phyloP scores from a whole-genome alignment of 495 filamentous ascomycete genomes.

The Penicillium ochrochloron region DNA sequence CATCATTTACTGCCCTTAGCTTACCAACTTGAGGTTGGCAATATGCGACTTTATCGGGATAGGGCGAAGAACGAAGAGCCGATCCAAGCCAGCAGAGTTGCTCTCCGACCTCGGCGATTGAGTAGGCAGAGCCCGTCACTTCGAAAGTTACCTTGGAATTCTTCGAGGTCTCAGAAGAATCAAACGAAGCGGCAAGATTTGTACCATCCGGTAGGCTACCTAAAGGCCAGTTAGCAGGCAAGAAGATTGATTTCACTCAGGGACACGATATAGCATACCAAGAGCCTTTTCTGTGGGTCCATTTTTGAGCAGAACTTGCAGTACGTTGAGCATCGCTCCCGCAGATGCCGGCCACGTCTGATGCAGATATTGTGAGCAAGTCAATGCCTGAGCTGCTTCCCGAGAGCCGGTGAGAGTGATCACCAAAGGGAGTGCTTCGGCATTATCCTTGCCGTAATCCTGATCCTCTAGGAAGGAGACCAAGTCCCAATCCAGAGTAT shows the following conservation, averaged over 20 bases:
- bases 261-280: not conserved
- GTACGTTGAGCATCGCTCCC: not conserved
- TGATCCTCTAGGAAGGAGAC: slow-evolving; percentile 2
- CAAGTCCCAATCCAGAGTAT: slow-evolving; percentile 2
- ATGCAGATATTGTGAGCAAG: slow-evolving; percentile 6
- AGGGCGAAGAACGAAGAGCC: slow-evolving; percentile 3
- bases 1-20: not conserved
- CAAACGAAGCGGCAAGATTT: not conserved
- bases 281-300: not conserved
- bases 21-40: slow-evolving; percentile 2
- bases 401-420: slow-evolving; percentile 5
- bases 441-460: slow-evolving; percentile 1
- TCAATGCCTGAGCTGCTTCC: not conserved
- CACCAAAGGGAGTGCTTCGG: slow-evolving; percentile 5
- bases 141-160: not conserved
- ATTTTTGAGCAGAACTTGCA: not conserved
- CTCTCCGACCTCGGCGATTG: slow-evolving; percentile 12
- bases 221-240: not conserved
- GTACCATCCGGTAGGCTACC: not conserved
- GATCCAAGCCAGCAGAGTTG: slow-evolving; percentile 15
- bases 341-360: slow-evolving; percentile 7
- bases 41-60: not conserved
- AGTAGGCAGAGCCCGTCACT: slow-evolving; percentile 5
- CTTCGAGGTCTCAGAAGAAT: not conserved
- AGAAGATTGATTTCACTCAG: not conserved